A percentile compares a stretch with the other conserved stretches of the same genome.
Conservation (phyloP, 2,329 filamentous ascomycete genomes). For the Proliferodiscus dingleyae region DNA sequence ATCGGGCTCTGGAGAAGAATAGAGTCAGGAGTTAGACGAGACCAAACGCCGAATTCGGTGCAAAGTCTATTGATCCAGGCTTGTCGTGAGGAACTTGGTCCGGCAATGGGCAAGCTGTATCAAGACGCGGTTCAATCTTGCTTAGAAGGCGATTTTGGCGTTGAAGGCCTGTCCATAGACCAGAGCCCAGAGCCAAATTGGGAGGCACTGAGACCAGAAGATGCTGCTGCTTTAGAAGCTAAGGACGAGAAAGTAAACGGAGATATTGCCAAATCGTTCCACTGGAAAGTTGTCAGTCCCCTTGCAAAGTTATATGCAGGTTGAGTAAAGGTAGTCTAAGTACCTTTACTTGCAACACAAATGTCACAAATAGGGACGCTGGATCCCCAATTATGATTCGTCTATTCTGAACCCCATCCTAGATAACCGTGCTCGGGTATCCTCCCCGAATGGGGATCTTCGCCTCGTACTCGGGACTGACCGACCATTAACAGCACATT, state of each 20-base stretch:
- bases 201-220: neutral
- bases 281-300: neutral
- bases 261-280: neutral
- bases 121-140: neutral
- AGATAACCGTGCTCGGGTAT: neutral
- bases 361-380: too few relatives aligned
- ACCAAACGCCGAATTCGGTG: neutral
- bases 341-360: too few relatives aligned
- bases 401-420: neutral
- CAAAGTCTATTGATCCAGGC: neutral
- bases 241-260: neutral
- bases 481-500: neutral
- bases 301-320: neutral
- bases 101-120: neutral
- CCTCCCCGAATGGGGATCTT: neutral
- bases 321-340: too few relatives aligned
- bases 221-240: neutral
- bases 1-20: constrained; percentile 37
- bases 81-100: neutral
- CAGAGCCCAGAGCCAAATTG: neutral
- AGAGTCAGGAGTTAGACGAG: neutral
- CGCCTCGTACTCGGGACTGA: neutral
- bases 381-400: neutral
- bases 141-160: neutral
- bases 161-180: neutral